A percentile compares a stretch with the other conserved stretches of the same genome.
Conservation (phyloP, 2,329 filamentous ascomycete genomes). For the Colletotrichum acutatum region DNA sequence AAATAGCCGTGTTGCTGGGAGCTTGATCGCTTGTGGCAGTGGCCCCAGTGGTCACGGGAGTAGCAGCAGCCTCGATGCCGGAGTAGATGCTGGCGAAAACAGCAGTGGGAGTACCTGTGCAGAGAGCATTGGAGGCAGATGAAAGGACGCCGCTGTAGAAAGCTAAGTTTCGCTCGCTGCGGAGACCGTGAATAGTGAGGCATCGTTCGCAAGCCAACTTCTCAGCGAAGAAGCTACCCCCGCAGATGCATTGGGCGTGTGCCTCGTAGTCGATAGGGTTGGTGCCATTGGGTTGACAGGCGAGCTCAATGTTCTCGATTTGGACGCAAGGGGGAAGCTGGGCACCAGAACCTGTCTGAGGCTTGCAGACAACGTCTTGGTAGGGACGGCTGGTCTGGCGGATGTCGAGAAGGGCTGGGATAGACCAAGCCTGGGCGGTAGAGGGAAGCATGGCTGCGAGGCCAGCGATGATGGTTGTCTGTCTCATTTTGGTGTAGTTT, state of each 20-base stretch:
- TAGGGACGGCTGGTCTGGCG: conserved; percentile 36
- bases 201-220: conserved; percentile 56
- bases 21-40: conserved; percentile 47
- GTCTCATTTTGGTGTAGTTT: conserved; percentile 19
- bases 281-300: conserved; percentile 45
- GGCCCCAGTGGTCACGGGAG: conserved; percentile 44
- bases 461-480: conserved; percentile 27
- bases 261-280: conserved; percentile 38
- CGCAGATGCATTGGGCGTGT: conserved; percentile 43
- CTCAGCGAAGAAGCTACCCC: conserved; percentile 54
- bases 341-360: conserved; percentile 16
- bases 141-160: conserved; percentile 49
- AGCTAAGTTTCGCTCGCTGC: conserved; percentile 46
- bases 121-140: conserved; percentile 48
- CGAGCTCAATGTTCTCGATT: conserved; percentile 42
- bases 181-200: conserved; percentile 52
- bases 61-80: conserved; percentile 40
- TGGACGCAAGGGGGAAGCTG: conserved; percentile 43
- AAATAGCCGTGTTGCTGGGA: conserved; percentile 51
- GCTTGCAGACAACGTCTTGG: conserved; percentile 35
- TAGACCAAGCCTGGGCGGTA: conserved; percentile 9
- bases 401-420: conserved; percentile 9
- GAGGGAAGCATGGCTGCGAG: conserved; percentile 19
- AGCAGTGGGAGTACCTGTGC: conserved; percentile 51
- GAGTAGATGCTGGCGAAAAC: conserved; percentile 48